phyloP scores from a whole-genome alignment of 2,329 filamentous ascomycete species.

The Hypoxylon sp. region DNA sequence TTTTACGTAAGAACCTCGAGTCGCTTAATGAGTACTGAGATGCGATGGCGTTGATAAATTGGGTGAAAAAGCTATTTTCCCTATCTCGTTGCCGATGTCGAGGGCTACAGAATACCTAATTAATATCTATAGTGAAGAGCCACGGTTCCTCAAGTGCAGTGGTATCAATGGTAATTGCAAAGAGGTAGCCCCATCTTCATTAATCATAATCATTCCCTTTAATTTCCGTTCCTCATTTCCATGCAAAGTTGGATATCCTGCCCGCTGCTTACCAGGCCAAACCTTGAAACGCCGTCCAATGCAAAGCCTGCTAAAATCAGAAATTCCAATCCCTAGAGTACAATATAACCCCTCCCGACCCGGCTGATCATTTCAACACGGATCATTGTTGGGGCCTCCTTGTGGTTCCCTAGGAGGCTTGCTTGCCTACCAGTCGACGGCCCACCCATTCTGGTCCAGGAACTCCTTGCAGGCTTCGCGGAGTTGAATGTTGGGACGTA shows the following conservation, averaged over 20 bases:
- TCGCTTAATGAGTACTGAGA: neutral
- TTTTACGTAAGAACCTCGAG: neutral
- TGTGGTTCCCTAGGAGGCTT: neutral
- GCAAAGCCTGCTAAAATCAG: conserved; percentile 35
- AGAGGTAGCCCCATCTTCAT: conserved; percentile 7
- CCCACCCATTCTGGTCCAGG: conserved; percentile 89
- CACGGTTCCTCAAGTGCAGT: neutral
- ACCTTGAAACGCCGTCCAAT: conserved; percentile 39
- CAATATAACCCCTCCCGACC: neutral
- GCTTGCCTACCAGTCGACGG: conserved; percentile 81
- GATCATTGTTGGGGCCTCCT: neutral
- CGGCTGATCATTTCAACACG: neutral
- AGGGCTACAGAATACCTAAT: neutral
- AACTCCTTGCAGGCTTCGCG: conserved; percentile 89
- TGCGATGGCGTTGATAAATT: neutral
- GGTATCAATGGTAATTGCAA: neutral
- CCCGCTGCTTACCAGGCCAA: conserved; percentile 10
- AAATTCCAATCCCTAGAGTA: conserved; percentile 2
- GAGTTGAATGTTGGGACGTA: conserved; percentile 85
- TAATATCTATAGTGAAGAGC: conserved; percentile 6
- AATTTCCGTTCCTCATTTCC: conserved; percentile 12
- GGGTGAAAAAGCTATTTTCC: neutral
- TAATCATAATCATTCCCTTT: conserved; percentile 28
- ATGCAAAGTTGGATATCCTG: conserved; percentile 34
- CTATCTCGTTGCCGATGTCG: conserved; percentile 7